Percentiles rank a stretch among this genome's conserved stretches.
Evolutionary conservation across 2,329 filamentous ascomycete genomes (phyloP).

Genomic region (Mycosphaerella arachidis): DNA sequence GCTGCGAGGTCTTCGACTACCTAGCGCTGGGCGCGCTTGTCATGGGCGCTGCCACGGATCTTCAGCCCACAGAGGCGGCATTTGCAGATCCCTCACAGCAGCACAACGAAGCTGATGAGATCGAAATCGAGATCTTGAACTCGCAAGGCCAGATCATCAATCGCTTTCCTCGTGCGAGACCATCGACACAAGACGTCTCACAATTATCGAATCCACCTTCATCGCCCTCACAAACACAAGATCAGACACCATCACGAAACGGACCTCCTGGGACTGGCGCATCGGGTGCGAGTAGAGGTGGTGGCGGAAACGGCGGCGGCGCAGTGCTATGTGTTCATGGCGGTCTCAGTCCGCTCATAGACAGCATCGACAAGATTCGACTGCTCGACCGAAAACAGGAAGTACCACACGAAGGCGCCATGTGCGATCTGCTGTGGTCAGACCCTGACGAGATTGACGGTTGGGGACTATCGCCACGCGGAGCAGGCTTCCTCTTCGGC

Average conservation of each 20-base stretch:
- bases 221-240: constrained; percentile 38
- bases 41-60: constrained; percentile 69
- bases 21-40: constrained; percentile 85
- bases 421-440: constrained; percentile 98
- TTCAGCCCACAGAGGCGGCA: constrained; percentile 57
- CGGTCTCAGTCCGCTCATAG: constrained; percentile 83
- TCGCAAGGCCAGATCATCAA: constrained; percentile 74
- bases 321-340: constrained; percentile 95
- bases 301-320: constrained; percentile 60
- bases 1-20: constrained; percentile 97
- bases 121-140: constrained; percentile 91
- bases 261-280: constrained; percentile 78
- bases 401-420: constrained; percentile 95
- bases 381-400: constrained; percentile 95
- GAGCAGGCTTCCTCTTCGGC: constrained; percentile 92
- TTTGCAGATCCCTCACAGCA: constrained; percentile 47
- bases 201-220: constrained; percentile 29
- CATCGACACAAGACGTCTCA: constrained; percentile 17
- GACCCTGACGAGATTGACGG: constrained; percentile 97
- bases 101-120: constrained; percentile 60
- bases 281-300: constrained; percentile 60
- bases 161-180: constrained; percentile 55
- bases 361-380: constrained; percentile 92
- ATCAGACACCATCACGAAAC: constrained; percentile 33
- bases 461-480: constrained; percentile 90